A percentile compares a stretch with the other conserved stretches of the same genome.
Evolutionary conservation across 768 basidiomycete genomes (phyloP).

Genomic region (Amanita rubescens): DNA sequence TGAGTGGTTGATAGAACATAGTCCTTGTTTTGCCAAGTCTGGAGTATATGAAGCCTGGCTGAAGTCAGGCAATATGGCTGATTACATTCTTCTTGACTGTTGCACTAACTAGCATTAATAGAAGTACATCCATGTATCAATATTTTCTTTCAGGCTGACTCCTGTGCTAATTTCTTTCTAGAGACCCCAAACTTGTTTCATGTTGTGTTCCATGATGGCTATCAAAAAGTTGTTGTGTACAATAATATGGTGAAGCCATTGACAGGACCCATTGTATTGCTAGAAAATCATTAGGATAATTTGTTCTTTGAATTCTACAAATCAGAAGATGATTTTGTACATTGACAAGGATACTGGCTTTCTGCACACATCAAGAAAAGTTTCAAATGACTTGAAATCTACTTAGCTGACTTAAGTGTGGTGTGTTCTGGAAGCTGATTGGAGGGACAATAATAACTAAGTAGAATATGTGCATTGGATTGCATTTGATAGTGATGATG

Average conservation of each 20-base stretch:
- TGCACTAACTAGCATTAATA: slow-evolving; percentile 7
- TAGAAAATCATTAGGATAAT: not conserved
- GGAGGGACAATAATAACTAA: too few relatives aligned
- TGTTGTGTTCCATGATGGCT: not conserved
- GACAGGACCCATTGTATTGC: not conserved
- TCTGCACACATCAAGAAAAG: too few relatives aligned
- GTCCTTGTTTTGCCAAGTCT: slow-evolving; percentile 6
- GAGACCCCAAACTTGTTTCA: not conserved
- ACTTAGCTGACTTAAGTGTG: too few relatives aligned
- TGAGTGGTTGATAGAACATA: slow-evolving; percentile 7
- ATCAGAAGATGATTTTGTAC: too few relatives aligned
- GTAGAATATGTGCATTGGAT: too few relatives aligned
- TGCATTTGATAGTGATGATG: too few relatives aligned
- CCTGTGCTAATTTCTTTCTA: not conserved
- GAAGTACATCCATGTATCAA: not conserved
- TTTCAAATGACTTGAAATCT: too few relatives aligned
- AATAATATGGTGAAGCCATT: not conserved
- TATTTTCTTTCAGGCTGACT: not conserved
- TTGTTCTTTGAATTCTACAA: not conserved
- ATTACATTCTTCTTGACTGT: slow-evolving; percentile 14
- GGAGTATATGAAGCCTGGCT: slow-evolving; percentile 10
- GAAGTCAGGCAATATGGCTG: slow-evolving; percentile 6
- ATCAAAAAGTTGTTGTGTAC: not conserved
- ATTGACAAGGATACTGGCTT: too few relatives aligned
- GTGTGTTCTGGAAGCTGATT: too few relatives aligned